Evolutionary conservation across 2,329 filamentous ascomycete species (phyloP).

Genomic region (Fusarium algeriense): DNA sequence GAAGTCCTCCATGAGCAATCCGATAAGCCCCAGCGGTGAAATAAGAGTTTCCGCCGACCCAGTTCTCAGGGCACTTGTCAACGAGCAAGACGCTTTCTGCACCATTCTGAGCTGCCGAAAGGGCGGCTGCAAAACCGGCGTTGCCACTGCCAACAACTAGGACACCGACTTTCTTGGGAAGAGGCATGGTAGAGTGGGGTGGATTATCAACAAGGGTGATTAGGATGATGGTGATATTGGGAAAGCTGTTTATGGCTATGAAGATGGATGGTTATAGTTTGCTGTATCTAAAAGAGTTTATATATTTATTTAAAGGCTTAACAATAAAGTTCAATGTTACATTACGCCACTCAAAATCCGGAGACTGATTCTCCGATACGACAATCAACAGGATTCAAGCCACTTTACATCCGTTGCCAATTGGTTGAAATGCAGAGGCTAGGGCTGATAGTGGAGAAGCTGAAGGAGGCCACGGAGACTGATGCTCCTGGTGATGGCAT

Average conservation of each 20-base stretch:
- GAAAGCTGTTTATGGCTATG: rapidly evolving
- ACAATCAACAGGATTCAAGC: no score
- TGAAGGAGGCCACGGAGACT: neutral
- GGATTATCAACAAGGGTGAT: no score
- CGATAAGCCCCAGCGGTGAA: slow-evolving; percentile 24
- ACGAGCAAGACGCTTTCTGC: neutral
- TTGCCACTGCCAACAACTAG: slow-evolving; percentile 24
- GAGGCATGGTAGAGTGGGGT: neutral
- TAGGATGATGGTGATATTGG: rapidly evolving
- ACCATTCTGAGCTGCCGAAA: slow-evolving; percentile 13
- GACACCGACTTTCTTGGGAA: slow-evolving; percentile 2
- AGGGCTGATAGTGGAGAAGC: neutral
- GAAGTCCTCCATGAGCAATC: neutral
- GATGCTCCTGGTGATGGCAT: neutral
- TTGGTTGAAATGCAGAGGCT: neutral
- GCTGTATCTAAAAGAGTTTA: neutral
- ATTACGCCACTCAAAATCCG: neutral
- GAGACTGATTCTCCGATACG: neutral
- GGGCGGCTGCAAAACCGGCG: slow-evolving; percentile 18
- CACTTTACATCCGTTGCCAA: neutral
- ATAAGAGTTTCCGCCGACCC: slow-evolving; percentile 20
- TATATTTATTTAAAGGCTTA: neutral
- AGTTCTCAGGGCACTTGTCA: slow-evolving; percentile 19
- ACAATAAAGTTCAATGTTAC: neutral
- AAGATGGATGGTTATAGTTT: neutral